Conservation (phyloP, 1,284 basidiomycete genomes). For the Pisolithus thermaeus region DNA sequence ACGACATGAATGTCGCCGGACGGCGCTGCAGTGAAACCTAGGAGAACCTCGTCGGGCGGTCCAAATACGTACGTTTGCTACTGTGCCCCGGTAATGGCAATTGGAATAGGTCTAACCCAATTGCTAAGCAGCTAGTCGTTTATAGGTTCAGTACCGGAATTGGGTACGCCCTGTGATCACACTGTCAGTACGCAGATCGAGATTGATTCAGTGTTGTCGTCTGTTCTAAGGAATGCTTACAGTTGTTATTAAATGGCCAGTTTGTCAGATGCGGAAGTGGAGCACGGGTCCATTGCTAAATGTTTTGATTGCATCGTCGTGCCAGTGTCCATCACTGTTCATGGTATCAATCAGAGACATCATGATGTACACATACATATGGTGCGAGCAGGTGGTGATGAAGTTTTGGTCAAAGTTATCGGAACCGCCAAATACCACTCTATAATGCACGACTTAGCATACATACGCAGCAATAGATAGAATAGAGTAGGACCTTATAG, state of each 20-base stretch:
- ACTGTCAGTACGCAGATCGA: background rate
- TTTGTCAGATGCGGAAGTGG: background rate
- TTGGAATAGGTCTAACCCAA: no score
- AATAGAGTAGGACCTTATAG: conserved; percentile 27
- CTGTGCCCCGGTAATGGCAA: no score
- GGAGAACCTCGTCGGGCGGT: no score
- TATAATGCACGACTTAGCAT: no score
- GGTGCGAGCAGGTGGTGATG: background rate
- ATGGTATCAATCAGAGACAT: no score
- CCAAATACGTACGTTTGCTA: no score
- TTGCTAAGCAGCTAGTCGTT: no score
- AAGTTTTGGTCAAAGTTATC: conserved; percentile 23
- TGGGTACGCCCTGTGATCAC: no score
- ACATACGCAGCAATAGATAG: background rate
- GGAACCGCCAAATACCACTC: conserved; percentile 36
- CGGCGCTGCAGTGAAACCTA: no score
- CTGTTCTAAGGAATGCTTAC: background rate
- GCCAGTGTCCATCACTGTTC: background rate
- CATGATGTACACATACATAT: background rate
- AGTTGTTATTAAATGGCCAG: background rate
- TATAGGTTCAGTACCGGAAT: no score
- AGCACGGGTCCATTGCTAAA: background rate
- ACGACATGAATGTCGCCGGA: no score
- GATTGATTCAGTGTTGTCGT: no score
- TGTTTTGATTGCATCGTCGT: background rate